A percentile compares a stretch with the other conserved stretches of the same genome.
Evolutionary conservation across 176 grass and related monocot genomes (phyloP).

Genomic region (Musa beccarii): DNA sequence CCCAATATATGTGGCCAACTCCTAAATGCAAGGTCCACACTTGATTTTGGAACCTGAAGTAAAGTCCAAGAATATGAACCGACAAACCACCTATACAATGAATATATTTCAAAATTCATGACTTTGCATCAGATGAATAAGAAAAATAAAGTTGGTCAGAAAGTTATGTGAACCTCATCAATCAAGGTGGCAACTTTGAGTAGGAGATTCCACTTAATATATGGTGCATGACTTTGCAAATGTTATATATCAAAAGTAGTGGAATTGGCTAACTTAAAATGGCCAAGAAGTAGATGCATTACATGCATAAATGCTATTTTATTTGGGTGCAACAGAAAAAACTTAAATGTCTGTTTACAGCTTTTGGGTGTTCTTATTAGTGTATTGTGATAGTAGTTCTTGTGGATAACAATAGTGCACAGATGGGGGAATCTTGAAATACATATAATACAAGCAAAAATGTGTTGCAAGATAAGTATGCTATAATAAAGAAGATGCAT

Average conservation of each 20-base stretch:
- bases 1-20: slow-evolving; percentile 90
- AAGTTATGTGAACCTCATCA: background rate
- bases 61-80: background rate
- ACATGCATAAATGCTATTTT: background rate
- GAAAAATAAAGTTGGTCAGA: background rate
- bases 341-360: background rate
- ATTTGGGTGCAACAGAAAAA: background rate
- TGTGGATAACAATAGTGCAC: background rate
- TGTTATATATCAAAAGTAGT: background rate
- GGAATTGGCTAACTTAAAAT: background rate
- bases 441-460: background rate
- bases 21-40: slow-evolving; percentile 36
- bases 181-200: background rate
- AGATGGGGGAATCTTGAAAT: background rate
- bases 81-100: background rate
- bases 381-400: background rate
- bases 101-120: background rate
- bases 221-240: background rate
- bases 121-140: background rate
- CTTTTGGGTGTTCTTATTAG: background rate
- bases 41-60: slow-evolving; percentile 47
- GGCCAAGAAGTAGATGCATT: background rate
- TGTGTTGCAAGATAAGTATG: background rate
- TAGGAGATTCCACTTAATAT: background rate
- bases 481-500: background rate